Evolutionary conservation across 805 yeast species (phyloP).

Genomic region (Zygosaccharomyces bailii): DNA sequence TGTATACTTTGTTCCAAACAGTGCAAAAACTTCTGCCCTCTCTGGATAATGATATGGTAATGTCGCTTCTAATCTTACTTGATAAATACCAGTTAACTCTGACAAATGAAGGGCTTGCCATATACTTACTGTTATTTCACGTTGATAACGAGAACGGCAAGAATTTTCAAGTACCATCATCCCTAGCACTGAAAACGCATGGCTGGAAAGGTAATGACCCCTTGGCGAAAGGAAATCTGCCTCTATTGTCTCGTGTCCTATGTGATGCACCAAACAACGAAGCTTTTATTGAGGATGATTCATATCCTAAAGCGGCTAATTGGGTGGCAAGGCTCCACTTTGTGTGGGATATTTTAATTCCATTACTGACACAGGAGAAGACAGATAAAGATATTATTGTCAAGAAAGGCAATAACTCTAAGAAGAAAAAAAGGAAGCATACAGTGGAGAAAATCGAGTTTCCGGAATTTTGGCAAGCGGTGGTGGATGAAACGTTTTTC

Average conservation of each 20-base stretch:
- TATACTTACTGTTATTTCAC: constrained; percentile 45
- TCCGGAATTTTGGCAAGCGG: constrained; percentile 73
- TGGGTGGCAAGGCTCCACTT: constrained; percentile 77
- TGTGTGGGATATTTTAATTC: constrained; percentile 65
- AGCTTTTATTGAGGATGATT: constrained; percentile 26
- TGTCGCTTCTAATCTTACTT: constrained; percentile 41
- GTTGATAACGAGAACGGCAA: constrained; percentile 6
- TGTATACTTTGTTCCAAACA: constrained; percentile 64
- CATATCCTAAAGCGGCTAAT: constrained; percentile 52
- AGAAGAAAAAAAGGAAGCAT: constrained; percentile 43
- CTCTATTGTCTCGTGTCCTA: constrained; percentile 56
- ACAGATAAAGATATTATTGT: constrained; percentile 17
- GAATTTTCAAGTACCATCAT: neutral
- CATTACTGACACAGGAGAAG: constrained; percentile 36
- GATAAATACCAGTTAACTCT: constrained; percentile 54
- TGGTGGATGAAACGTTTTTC: constrained; percentile 78
- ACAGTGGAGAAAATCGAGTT: constrained; percentile 36
- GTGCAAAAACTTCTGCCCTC: constrained; percentile 32
- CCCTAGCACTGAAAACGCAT: constrained; percentile 21
- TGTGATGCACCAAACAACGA: constrained; percentile 47
- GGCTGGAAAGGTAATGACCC: constrained; percentile 76
- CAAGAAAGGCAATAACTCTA: constrained; percentile 16
- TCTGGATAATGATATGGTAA: constrained; percentile 19
- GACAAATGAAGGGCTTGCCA: constrained; percentile 77
- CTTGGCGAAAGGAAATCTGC: constrained; percentile 63